Evolutionary conservation across 805 yeast species (phyloP).

Genomic region (Zygoascus bituminiphila): DNA sequence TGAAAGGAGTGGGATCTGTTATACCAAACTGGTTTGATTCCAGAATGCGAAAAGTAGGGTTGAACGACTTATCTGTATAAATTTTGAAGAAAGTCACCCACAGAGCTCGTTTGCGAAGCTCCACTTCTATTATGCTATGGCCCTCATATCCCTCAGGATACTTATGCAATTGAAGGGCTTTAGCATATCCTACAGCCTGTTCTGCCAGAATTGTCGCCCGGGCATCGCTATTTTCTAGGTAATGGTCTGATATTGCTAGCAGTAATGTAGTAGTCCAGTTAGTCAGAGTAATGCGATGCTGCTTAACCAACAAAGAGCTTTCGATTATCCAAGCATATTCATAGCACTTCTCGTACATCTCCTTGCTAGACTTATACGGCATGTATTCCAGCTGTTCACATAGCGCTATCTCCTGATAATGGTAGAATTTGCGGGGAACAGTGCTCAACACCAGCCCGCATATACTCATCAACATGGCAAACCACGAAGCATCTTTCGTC

Average conservation of each 20-base stretch:
- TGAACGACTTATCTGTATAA: background rate
- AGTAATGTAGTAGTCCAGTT: background rate
- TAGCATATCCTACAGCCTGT: conserved; percentile 7
- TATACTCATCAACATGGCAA: conserved; percentile 5
- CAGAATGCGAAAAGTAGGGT: background rate
- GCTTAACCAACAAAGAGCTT: background rate
- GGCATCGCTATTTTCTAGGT: conserved; percentile 7
- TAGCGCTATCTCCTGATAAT: conserved; percentile 6
- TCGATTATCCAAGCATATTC: background rate
- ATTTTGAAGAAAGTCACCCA: conserved; percentile 9
- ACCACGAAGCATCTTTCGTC: conserved; percentile 9
- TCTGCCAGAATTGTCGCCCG: conserved; percentile 2
- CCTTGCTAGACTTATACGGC: conserved; percentile 6
- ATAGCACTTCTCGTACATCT: conserved; percentile 3
- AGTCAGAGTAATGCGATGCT: background rate
- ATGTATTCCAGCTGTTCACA: background rate
- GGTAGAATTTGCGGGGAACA: conserved; percentile 8
- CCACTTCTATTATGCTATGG: conserved; percentile 5
- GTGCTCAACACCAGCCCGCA: conserved; percentile 11
- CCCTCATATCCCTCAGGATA: conserved; percentile 11
- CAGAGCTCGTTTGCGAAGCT: conserved; percentile 10
- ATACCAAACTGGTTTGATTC: conserved; percentile 2
- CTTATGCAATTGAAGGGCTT: conserved; percentile 1
- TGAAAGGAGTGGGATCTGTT: conserved; percentile 3
- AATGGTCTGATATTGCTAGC: conserved; percentile 9